Conservation (phyloP, 371 early-diverging fungal genomes). For the Mucor racemosus region DNA sequence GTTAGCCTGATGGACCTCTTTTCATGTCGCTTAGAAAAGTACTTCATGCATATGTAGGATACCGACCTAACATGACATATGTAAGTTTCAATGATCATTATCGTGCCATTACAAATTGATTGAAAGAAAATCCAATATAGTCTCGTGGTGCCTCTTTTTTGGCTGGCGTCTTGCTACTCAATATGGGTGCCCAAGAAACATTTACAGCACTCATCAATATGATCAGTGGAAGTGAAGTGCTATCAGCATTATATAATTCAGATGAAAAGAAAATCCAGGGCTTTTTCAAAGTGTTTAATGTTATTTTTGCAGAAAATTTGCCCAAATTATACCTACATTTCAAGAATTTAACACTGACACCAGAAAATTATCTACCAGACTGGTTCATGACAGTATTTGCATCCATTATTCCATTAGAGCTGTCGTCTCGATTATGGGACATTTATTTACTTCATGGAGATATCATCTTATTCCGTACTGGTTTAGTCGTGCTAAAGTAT, state of each 20-base stretch:
- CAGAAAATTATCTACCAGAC: constrained; percentile 53
- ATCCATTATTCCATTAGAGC: constrained; percentile 51
- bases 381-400: constrained; percentile 61
- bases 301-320: constrained; percentile 55
- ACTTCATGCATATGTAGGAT: constrained; percentile 48
- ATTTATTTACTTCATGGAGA: constrained; percentile 55
- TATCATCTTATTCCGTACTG: constrained; percentile 52
- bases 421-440: constrained; percentile 55
- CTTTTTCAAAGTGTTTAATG: constrained; percentile 56
- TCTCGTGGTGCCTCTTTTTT: constrained; percentile 53
- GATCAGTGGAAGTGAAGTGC: constrained; percentile 39
- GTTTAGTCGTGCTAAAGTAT: constrained; percentile 51
- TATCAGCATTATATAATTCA: constrained; percentile 43
- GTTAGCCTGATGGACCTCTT: constrained; percentile 53
- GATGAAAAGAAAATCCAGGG: constrained; percentile 49
- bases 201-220: constrained; percentile 43
- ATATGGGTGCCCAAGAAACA: constrained; percentile 47
- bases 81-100: constrained; percentile 27
- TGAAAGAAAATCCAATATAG: constrained; percentile 20
- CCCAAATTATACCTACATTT: constrained; percentile 57
- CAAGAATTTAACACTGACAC: constrained; percentile 52
- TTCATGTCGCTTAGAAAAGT: constrained; percentile 47
- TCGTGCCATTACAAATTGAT: not conserved
- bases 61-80: constrained; percentile 40
- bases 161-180: constrained; percentile 52